Evolutionary conservation across 2,329 filamentous ascomycete genomes (phyloP).

Genomic region (Pseudogymnoascus sp.): DNA sequence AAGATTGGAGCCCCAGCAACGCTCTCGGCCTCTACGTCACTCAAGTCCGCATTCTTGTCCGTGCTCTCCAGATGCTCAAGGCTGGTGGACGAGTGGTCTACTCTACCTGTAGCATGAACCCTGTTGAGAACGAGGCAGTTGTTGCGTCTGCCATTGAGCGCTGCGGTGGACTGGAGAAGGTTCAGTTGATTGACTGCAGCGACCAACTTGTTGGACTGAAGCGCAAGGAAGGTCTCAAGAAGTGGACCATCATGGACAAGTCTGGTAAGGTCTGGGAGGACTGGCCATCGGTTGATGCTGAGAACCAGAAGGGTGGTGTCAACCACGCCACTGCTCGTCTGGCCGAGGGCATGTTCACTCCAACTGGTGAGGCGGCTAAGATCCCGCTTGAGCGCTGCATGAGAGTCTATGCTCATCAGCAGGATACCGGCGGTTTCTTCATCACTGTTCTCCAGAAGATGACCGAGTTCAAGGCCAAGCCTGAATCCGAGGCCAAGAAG

Average conservation of each 20-base stretch:
- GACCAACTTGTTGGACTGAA: constrained; percentile 68
- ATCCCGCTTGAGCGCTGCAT: constrained; percentile 85
- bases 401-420: constrained; percentile 87
- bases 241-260: constrained; percentile 91
- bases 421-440: constrained; percentile 97
- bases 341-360: constrained; percentile 75
- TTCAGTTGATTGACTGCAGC: constrained; percentile 77
- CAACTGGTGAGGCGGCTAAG: constrained; percentile 43
- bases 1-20: constrained; percentile 84
- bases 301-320: constrained; percentile 51
- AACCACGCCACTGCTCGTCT: constrained; percentile 58
- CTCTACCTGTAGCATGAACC: constrained; percentile 98
- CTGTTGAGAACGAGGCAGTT: constrained; percentile 92
- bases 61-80: constrained; percentile 92
- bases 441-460: constrained; percentile 92
- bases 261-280: constrained; percentile 67
- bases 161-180: constrained; percentile 74
- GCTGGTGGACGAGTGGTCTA: constrained; percentile 91
- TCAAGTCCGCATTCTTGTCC: constrained; percentile 81
- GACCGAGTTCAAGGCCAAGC: constrained; percentile 70
- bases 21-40: constrained; percentile 80
- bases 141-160: constrained; percentile 80
- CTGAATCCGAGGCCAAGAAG: constrained; percentile 52
- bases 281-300: constrained; percentile 73
- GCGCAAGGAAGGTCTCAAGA: constrained; percentile 65